Base-by-base conservation (phyloP, 306 rosid genomes). In the Ziziphus jujuba region DNA sequence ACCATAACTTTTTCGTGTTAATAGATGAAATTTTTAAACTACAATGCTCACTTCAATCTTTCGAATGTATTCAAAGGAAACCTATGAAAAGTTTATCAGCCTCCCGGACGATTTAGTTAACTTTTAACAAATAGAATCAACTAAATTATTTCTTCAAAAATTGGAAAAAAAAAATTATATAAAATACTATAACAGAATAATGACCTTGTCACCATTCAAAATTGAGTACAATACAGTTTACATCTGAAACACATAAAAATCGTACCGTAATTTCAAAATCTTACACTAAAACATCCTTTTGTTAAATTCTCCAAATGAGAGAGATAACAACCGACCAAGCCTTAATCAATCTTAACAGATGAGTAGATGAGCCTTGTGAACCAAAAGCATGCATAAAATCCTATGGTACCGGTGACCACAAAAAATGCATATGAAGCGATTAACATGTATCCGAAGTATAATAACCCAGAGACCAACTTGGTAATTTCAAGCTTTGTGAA, bases 401-500 rank as follows among this genome's bases (percentile, higher is more conserved):
- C 98, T 20, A 93, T 93, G 52, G 98, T 88, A 47, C 98, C 98
- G 0, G 98, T 93, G 56, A 93, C 82, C 79, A 93, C 98, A 57
- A 93, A 93, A 80, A 93, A 93, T 28, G 98, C 91, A 57, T 90
- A 93, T 1, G 98, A 90, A 19, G 89, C 97, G 67, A 93, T 93
- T 44, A 86, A 86, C 98, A 93, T 93, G 88, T 93, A 93, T 16
- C 98, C 97, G 6, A 93, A 93, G 84, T 90, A 90, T 35, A 93
- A 74, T 53, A 90, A 67, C 2, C 81, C 98, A 7, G 98, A 93
- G 19, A 93, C 95, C 72, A 86, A 69, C 89, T 93, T 93, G 7
- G 98, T 81, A 95, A 93, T 93, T 74, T 93, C 98, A 45, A 93
- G 98, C 95, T 93, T 93, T 28, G 98, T 88, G 86, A 93, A 93